Base-by-base conservation (phyloP, 768 basidiomycete species). In the Boletus rubropictus region DNA sequence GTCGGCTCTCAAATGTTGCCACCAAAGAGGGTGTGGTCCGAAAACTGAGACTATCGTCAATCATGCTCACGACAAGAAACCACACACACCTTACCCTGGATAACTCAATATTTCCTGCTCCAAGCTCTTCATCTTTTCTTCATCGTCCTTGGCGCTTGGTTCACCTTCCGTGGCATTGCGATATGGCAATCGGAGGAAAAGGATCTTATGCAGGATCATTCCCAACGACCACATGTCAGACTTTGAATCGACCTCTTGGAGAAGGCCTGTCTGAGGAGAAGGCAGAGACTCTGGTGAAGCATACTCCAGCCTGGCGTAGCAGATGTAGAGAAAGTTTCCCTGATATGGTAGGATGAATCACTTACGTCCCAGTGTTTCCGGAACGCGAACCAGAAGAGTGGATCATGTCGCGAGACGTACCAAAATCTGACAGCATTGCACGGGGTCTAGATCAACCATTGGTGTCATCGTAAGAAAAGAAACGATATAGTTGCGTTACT, bases 211-310 rank as follows among this genome's bases (percentile, higher is more conserved):
- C 15, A 98, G 74, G 46, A 98, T 89, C 86, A 98, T 92, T 52
- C 94, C 94, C 14, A 98, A 74, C 5, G 89, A 90, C 94, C 95
- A 98, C 83, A 96, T 92, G 61, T 98, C 94, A 4, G 88, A 79
- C 59, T 93, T 93, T 0, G 90, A 89, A 57, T 89, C 86, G 3
- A 90, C 75, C 38, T 86, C 82, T 7, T 71, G 73, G 7, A 88
- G 78, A 18, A 75, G 65, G 0, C 89, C 88, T 0, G 80, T 84
- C 6, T 71, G 66, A 12, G 78, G 81, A 0, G 81, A 79, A 3
- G 82, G 81, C 1, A 98, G 73, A 0, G 89, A 87, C 63, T 97
- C 95, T 0, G 94, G 95, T 0, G 91, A 82, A 12, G 86, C 79
- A 58, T 88, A 94, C 70, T 95, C 92, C 42, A 96, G 72, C 1